Evolutionary conservation across 345 rosid genomes (phyloP), one percentile per base, ranked within the genome.

Genomic region (Populus davidiana): DNA sequence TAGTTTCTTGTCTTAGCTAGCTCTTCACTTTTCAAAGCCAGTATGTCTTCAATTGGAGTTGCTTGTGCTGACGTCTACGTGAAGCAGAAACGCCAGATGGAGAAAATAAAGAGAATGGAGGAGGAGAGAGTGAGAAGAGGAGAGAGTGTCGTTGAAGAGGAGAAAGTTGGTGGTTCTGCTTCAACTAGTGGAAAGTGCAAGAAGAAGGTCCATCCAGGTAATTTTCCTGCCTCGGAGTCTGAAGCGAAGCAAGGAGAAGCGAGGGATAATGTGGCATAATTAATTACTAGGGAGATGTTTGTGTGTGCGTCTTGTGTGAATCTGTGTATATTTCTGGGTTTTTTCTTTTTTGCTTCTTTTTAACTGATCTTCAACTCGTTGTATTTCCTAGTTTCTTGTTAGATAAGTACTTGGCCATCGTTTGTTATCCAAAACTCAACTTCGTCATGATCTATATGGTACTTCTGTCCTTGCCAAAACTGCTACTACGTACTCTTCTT

Each of bases 41-140:
- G 3, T 16, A 82, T 82, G 85, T 66, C 75, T n/a, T 79, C 82
- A 33, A 59, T 82, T 59, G 85, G 80, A 67, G 75, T 75, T 8
- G 38, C 78, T 27, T 65, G 47, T 72, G 82, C 85, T 35, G n/a
- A 20, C 20, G 69, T 79, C 2, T 69, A 75, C 54, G 63, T 72
- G 61, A 71, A 71, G 80, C 69, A 50, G 20, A 82, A 79, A 44
- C 63, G 56, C 2, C 79, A 54, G 6, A 41, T 52, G 63, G 82
- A 78, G 73, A 82, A 75, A 39, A 14, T 82, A 81, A 82, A 82
- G 74, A 82, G 67, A 56, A 33, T 71, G 54, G 82, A 70, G 43
- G 77, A 75, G 44, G 76, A 78, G 29, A 74, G 70, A 78, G 69
- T 1, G 14, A 36, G 9, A 36, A 73, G 27, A 69, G 69, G 54